Percentiles rank a stretch among this genome's conserved stretches.
phyloP scores from a whole-genome alignment of 2,329 filamentous ascomycete genomes.

The Paraphoma sp. region DNA sequence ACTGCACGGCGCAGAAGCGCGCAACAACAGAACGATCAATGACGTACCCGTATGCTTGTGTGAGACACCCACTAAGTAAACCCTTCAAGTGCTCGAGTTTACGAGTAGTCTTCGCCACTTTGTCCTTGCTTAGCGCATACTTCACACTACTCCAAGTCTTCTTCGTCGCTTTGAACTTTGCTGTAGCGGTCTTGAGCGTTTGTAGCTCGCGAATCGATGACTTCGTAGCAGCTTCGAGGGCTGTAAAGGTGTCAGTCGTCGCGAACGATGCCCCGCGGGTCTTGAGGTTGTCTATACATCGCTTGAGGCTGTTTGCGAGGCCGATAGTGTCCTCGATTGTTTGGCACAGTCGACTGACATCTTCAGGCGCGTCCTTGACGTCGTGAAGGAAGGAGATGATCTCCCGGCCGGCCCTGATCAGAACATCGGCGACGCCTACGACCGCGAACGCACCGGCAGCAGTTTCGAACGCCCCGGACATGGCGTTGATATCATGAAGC shows the following conservation, averaged over 20 bases:
- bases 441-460: conserved; percentile 21
- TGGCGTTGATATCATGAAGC: neutral
- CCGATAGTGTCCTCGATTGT: conserved; percentile 8
- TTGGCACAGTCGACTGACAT: conserved; percentile 8
- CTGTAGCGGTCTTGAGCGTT: conserved; percentile 1
- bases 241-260: neutral
- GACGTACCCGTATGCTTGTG: conserved; percentile 10
- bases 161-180: conserved; percentile 3
- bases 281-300: conserved; percentile 5
- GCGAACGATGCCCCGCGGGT: neutral
- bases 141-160: conserved; percentile 15
- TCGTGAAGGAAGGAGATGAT: conserved; percentile 18
- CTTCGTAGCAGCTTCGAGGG: conserved; percentile 4
- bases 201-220: conserved; percentile 10
- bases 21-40: neutral
- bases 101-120: conserved; percentile 6
- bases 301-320: conserved; percentile 1
- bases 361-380: conserved; percentile 14
- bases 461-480: conserved; percentile 10
- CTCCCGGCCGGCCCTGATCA: conserved; percentile 14
- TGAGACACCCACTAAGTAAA: conserved; percentile 5
- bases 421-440: conserved; percentile 21
- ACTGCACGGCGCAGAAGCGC: no score
- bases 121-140: conserved; percentile 12
- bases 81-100: conserved; percentile 11